Evolutionary conservation across 2,329 filamentous ascomycete genomes (phyloP).

Genomic region (Xylaria sp.): DNA sequence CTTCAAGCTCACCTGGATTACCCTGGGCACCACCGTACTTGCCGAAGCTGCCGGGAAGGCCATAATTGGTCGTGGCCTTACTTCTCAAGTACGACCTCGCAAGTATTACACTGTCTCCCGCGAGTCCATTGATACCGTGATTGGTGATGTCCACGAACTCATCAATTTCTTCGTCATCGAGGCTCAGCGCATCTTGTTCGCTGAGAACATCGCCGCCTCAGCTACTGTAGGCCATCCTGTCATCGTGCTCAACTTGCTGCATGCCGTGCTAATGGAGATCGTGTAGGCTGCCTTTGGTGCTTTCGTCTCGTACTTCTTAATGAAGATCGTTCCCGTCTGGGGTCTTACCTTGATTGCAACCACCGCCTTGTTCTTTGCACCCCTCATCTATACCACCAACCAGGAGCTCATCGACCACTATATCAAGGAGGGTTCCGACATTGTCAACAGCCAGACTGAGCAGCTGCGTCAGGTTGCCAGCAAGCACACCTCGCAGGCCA

Average conservation of each 20-base stretch:
- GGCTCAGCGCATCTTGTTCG: slow-evolving; percentile 73
- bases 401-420: slow-evolving; percentile 75
- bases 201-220: slow-evolving; percentile 72
- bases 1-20: slow-evolving; percentile 73
- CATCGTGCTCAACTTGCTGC: neutral
- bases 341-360: slow-evolving; percentile 70
- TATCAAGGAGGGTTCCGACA: slow-evolving; percentile 65
- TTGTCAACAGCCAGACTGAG: slow-evolving; percentile 70
- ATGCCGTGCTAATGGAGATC: slow-evolving; percentile 14
- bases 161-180: slow-evolving; percentile 79
- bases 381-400: slow-evolving; percentile 73
- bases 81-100: slow-evolving; percentile 72
- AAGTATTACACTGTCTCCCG: slow-evolving; percentile 74
- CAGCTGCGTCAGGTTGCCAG: slow-evolving; percentile 70
- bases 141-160: slow-evolving; percentile 73
- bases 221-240: slow-evolving; percentile 61
- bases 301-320: slow-evolving; percentile 73
- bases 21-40: slow-evolving; percentile 67
- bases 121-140: slow-evolving; percentile 68
- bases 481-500: slow-evolving; percentile 72
- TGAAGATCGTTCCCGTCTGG: slow-evolving; percentile 77
- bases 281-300: slow-evolving; percentile 66
- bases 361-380: slow-evolving; percentile 68
- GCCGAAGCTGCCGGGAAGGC: slow-evolving; percentile 71
- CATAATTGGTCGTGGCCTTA: slow-evolving; percentile 68